Conservation (phyloP, 768 basidiomycete species). For the Macrolepiota albuminosa region DNA sequence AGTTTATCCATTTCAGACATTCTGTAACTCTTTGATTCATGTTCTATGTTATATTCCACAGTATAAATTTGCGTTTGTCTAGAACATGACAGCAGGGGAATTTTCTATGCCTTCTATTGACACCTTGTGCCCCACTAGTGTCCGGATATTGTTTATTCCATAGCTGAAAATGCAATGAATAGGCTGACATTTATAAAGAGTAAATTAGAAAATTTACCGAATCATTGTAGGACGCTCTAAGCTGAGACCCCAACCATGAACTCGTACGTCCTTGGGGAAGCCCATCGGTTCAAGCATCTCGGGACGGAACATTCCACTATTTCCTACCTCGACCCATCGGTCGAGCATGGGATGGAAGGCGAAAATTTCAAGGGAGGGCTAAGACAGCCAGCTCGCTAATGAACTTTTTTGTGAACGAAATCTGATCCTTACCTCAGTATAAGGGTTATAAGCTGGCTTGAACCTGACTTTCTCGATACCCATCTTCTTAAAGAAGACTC, state of each 20-base stretch:
- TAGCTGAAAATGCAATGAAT: conserved; percentile 49
- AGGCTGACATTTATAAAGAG: not conserved
- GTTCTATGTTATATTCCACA: conserved; percentile 2
- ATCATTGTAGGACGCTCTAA: conserved; percentile 99
- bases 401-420: not conserved
- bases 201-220: conserved; percentile 42
- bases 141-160: conserved; percentile 95
- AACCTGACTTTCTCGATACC: conserved; percentile 91
- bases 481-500: conserved; percentile 98
- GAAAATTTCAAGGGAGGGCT: conserved; percentile 98
- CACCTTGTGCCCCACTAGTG: conserved; percentile 95
- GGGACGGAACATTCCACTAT: conserved; percentile 99
- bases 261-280: conserved; percentile 92
- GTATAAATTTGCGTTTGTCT: conserved; percentile 19
- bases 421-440: conserved; percentile 71
- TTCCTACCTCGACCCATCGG: conserved; percentile 97
- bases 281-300: conserved; percentile 99
- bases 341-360: conserved; percentile 93
- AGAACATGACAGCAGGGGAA: conserved; percentile 89
- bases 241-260: conserved; percentile 94
- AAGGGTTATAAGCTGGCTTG: conserved; percentile 99
- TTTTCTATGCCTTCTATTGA: conserved; percentile 86
- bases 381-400: conserved; percentile 1
- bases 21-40: conserved; percentile 5
- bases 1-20: not conserved